phyloP scores from a whole-genome alignment of 352 stramenopile species.

The Phytopythium litorale region DNA sequence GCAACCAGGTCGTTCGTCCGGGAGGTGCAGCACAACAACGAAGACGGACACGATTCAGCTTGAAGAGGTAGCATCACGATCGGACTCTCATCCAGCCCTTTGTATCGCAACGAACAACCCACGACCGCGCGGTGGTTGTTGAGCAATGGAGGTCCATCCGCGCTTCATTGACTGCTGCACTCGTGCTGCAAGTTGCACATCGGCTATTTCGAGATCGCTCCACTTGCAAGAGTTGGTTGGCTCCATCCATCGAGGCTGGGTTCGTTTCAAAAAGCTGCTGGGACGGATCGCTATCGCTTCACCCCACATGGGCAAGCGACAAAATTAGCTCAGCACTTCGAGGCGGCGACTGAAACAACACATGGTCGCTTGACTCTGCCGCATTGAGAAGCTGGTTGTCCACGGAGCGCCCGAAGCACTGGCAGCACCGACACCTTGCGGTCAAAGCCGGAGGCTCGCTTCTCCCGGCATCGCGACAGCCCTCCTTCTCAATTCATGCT shows the following conservation, averaged over 20 bases:
- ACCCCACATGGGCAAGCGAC: neutral
- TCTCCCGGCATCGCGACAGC: neutral
- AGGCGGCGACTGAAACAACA: neutral
- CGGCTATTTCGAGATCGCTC: no score
- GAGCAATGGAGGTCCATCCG: no score
- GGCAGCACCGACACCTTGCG: neutral
- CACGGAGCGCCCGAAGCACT: neutral
- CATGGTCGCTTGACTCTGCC: neutral
- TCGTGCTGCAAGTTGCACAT: no score
- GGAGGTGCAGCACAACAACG: no score
- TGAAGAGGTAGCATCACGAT: no score
- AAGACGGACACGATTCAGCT: no score
- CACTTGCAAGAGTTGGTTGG: no score
- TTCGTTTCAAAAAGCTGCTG: slow-evolving; percentile 1
- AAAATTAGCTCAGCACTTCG: neutral
- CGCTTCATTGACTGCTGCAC: no score
- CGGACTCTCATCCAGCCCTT: no score
- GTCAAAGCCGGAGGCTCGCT: neutral
- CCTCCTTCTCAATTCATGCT: neutral
- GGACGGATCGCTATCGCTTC: neutral
- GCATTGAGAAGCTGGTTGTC: neutral
- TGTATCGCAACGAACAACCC: no score
- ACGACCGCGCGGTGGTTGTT: no score
- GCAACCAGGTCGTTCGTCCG: no score
- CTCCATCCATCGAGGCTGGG: neutral